Conservation (phyloP, 805 yeast species). For the Clavispora carvajalis region DNA sequence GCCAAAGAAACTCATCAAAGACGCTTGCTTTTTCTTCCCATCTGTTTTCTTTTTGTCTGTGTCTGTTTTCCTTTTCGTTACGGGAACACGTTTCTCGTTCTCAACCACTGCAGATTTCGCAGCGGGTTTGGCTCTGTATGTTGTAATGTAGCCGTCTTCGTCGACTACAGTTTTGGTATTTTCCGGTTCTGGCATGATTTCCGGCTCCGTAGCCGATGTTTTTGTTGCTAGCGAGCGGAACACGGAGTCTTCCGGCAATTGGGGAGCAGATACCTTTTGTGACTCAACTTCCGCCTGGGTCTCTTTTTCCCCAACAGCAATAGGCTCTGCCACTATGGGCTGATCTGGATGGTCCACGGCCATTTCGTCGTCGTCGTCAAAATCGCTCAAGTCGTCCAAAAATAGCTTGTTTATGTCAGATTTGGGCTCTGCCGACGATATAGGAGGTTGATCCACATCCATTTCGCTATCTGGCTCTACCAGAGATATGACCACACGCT, state of each 20-base stretch:
- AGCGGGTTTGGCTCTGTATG: slow-evolving; percentile 22
- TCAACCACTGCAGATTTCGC: slow-evolving; percentile 7
- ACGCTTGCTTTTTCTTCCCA: slow-evolving; percentile 35
- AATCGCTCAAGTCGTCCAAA: slow-evolving; percentile 15
- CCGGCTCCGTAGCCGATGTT: background rate
- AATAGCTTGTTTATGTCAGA: slow-evolving; percentile 11
- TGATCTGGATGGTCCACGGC: slow-evolving; percentile 4
- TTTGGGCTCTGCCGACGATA: slow-evolving; percentile 1
- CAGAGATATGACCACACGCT: slow-evolving; percentile 33
- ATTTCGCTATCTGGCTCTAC: slow-evolving; percentile 3
- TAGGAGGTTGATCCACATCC: slow-evolving; percentile 1
- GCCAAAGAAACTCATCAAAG: slow-evolving; percentile 46
- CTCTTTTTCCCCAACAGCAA: slow-evolving; percentile 6
- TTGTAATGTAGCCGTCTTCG: slow-evolving; percentile 48
- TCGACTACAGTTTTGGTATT: slow-evolving; percentile 21
- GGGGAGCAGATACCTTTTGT: background rate
- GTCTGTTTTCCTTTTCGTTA: background rate
- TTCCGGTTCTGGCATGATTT: background rate
- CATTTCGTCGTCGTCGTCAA: slow-evolving; percentile 3
- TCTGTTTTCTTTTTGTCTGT: slow-evolving; percentile 6
- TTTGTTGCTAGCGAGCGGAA: slow-evolving; percentile 2
- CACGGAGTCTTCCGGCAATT: slow-evolving; percentile 4
- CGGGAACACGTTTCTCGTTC: background rate
- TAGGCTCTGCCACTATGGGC: slow-evolving; percentile 5
- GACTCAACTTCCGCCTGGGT: background rate